phyloP scores from a whole-genome alignment of 495 filamentous ascomycete genomes.

The Tuber aestivum region DNA sequence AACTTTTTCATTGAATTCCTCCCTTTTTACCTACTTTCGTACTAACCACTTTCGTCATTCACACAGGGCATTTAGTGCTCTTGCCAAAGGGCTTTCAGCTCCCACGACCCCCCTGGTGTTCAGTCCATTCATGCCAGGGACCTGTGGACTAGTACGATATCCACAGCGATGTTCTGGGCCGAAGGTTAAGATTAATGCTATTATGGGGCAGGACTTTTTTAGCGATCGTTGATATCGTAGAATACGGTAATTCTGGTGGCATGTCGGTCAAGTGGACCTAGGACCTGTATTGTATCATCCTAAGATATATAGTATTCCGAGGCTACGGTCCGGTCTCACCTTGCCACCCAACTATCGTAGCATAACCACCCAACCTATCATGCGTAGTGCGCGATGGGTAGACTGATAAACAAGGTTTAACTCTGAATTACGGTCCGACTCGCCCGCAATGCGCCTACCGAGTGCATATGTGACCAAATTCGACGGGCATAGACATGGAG shows the following conservation, averaged over 20 bases:
- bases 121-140: too few relatives aligned
- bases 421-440: background rate
- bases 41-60: too few relatives aligned
- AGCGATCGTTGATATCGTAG: background rate
- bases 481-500: background rate
- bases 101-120: too few relatives aligned
- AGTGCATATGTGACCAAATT: background rate
- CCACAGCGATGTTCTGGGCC: background rate
- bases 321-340: background rate
- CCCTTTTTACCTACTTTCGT: too few relatives aligned
- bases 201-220: background rate
- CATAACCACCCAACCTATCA: background rate
- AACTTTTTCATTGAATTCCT: too few relatives aligned
- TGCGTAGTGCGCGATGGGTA: background rate
- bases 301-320: background rate
- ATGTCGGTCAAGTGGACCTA: background rate
- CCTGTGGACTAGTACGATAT: too few relatives aligned
- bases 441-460: background rate
- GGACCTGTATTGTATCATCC: background rate
- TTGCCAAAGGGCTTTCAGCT: too few relatives aligned
- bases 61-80: too few relatives aligned
- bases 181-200: background rate
- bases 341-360: background rate
- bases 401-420: background rate
- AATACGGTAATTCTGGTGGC: background rate